Conservation (phyloP, 352 stramenopile species). For the Elongisporangium undulatum region DNA sequence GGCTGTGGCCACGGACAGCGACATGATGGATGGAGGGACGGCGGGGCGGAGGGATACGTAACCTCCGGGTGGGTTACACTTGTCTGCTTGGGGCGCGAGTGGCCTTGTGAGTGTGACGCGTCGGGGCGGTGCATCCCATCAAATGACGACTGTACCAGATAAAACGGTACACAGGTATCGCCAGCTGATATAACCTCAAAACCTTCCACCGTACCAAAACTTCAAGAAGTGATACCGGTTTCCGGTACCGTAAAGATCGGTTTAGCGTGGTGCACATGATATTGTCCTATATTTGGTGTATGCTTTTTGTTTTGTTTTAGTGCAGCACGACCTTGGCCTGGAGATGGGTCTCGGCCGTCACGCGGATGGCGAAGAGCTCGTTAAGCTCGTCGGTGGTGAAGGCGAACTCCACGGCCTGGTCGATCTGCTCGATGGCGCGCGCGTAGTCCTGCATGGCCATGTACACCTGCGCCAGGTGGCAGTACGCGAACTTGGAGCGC, state of each 20-base stretch:
- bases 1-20: slow-evolving; percentile 72
- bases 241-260: too few relatives aligned
- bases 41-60: background rate
- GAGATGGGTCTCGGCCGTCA: slow-evolving; percentile 75
- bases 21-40: slow-evolving; percentile 37
- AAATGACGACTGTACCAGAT: too few relatives aligned
- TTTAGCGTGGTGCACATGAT: too few relatives aligned
- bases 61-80: background rate
- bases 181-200: too few relatives aligned
- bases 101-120: too few relatives aligned
- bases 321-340: slow-evolving; percentile 59
- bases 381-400: slow-evolving; percentile 75
- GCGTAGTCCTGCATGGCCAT: slow-evolving; percentile 84
- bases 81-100: background rate
- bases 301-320: slow-evolving; percentile 19
- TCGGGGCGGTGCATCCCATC: too few relatives aligned
- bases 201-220: too few relatives aligned
- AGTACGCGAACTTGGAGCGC: slow-evolving; percentile 81
- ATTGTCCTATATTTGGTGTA: slow-evolving; percentile 1
- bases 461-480: slow-evolving; percentile 79
- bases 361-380: slow-evolving; percentile 72
- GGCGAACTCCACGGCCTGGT: slow-evolving; percentile 66
- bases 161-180: too few relatives aligned
- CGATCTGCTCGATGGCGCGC: slow-evolving; percentile 75
- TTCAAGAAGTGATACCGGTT: too few relatives aligned